Base-by-base conservation (phyloP, 495 filamentous ascomycete genomes). In the Daldinia caldariorum region DNA sequence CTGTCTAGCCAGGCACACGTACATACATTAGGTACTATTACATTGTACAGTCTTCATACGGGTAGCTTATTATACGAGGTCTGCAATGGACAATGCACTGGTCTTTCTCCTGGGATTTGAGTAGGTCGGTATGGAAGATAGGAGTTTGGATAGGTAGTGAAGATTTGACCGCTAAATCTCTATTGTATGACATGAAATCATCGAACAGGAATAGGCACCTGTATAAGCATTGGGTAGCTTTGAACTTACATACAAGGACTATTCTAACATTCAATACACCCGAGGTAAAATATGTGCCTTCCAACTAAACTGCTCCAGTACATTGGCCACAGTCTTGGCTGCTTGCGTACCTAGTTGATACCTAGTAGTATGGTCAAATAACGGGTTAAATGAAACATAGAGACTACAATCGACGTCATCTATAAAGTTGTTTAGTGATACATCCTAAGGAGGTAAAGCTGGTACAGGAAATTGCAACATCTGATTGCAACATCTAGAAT, bases 401-500 rank as follows among this genome's bases (percentile, higher is more conserved):
- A 31, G 5, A 5, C 34, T 16, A 37, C 14, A 7, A 50, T 64
- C 22, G 34, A 67, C 69, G 60, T 72, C 69, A 72, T 38, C 0
- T 63, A 45, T 32, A 62, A 43, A 31, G 3, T 20, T 64, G 39
- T 59, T 51, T 7, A 7, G 12, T 29, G 3, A 26, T 1, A 50
- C 16, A 67, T n/a, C 55, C 61, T 65, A 58, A 26, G 47, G n/a
- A 61, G 22, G 54, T 55, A 58, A 58, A 57, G 37, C 56, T 67
- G 47, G 58, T 45, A 45, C 43, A 47, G 43, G 20, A 47, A 47
- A 47, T 47, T 47, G 9, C 37, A 57, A 45, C 58, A 58, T 31
- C 56, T 5, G 35, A 67, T 66, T 55, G 63, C 63, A 71, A 71
- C 68, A 68, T 67, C 35, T 6, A 18, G 20, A 60, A 16, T 58